Evolutionary conservation across 306 rosid genomes (phyloP).

Genomic region (Chamaecrista fasciculata): DNA sequence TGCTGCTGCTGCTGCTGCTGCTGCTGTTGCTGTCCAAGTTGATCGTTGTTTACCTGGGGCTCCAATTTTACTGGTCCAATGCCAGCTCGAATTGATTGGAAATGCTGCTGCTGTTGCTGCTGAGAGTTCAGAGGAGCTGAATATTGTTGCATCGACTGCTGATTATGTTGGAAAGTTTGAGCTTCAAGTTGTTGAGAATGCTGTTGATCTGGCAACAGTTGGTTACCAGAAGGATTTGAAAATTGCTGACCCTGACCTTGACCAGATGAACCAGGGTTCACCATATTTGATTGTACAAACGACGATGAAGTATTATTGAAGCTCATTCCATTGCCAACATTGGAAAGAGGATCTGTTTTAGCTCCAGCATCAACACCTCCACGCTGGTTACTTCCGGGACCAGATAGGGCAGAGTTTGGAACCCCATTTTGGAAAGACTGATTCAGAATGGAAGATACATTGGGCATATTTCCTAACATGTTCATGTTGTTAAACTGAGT

Average conservation of each 20-base stretch:
- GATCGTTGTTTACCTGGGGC: conserved; percentile 70
- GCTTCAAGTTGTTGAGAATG: conserved; percentile 75
- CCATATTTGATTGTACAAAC: conserved; percentile 59
- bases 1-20: conserved; percentile 76
- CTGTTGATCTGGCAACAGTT: conserved; percentile 72
- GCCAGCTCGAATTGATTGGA: conserved; percentile 69
- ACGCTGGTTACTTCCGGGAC: conserved; percentile 67
- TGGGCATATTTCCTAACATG: conserved; percentile 73
- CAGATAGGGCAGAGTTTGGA: conserved; percentile 67
- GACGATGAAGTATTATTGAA: conserved; percentile 58
- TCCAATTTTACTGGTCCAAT: conserved; percentile 79
- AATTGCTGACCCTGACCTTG: conserved; percentile 82
- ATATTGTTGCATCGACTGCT: conserved; percentile 77
- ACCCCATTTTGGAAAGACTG: conserved; percentile 77
- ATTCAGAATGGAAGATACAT: conserved; percentile 71
- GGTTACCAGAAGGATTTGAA: conserved; percentile 63
- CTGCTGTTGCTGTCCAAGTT: conserved; percentile 72
- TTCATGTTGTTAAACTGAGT: conserved; percentile 68
- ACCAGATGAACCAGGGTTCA: conserved; percentile 68
- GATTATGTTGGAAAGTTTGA: conserved; percentile 74
- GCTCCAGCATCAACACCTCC: conserved; percentile 68
- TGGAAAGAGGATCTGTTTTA: conserved; percentile 66
- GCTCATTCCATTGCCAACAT: conserved; percentile 73
- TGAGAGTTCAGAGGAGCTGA: conserved; percentile 55
- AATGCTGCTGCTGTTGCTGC: conserved; percentile 79